Evolutionary conservation across 306 rosid species (phyloP), one percentile per base, ranked within the genome.

Genomic region (Rosa rugosa): DNA sequence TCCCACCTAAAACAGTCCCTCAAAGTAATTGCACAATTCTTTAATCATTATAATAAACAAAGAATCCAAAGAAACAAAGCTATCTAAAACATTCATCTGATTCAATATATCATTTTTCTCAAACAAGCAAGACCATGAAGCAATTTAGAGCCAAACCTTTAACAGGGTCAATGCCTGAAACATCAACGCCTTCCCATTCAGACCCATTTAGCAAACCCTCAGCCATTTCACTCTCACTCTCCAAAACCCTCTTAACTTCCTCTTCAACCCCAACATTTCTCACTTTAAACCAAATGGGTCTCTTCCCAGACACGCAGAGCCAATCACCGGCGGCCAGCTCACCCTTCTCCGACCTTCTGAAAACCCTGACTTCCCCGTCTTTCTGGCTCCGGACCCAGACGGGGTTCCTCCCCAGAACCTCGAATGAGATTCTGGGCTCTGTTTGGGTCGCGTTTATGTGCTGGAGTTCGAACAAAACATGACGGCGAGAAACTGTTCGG

Each of bases 361-460:
- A 91, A 51, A 72, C 63, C 73, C 84, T 77, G 77, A 89, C 66
- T 54, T 60, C 51, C 27, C 72, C 84, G 23, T 85, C 82, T 3
- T 22, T 76, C 23, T 51, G 57, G 41, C 79, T 79, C 60, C 79
- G 73, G 25, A 92, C 89, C 97, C 97, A 94, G 74, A 94, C 54
- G 75, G 97, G 98, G 75, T 94, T 94, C 75, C 75, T 86, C 72
- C 97, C 99, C 5, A 83, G 75, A 25, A 91, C 97, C 81, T 89
- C 83, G 75, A 94, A 94, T 34, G 84, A 91, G 83, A 89, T 92
- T 85, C 74, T 71, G 63, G 85, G 49, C 54, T 75, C 86, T 20
- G 87, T 40, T 22, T n/a, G 77, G 49, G 53, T 62, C 5, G 71
- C 71, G 8, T 69, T 31, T 49, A 44, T 54, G 50, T 77, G 80